Percentiles rank a stretch among this genome's conserved stretches.
Conservation (phyloP, 805 yeast species). For the Metschnikowia gruessii region DNA sequence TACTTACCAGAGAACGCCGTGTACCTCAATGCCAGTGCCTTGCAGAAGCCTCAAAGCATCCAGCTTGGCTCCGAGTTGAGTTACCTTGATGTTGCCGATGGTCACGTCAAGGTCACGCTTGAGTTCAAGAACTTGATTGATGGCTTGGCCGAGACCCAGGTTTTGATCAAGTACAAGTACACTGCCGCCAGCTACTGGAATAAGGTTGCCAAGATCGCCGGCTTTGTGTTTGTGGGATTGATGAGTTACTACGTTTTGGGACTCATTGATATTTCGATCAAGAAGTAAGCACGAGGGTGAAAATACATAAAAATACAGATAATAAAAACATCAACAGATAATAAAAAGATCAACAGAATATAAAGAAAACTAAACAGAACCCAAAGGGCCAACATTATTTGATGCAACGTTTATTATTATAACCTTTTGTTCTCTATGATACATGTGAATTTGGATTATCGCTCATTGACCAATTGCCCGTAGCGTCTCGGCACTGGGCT, state of each 20-base stretch:
- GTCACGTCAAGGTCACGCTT: constrained; percentile 73
- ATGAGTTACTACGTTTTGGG: constrained; percentile 48
- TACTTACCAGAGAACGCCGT: constrained; percentile 87
- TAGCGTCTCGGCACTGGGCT: constrained; percentile 33
- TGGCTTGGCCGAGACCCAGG: constrained; percentile 54
- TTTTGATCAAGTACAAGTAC: constrained; percentile 63
- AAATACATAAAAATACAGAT: too few relatives aligned
- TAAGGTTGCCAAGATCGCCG: constrained; percentile 67
- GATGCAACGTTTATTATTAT: too few relatives aligned
- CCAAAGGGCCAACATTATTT: too few relatives aligned
- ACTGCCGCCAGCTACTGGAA: constrained; percentile 48
- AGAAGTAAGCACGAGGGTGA: constrained; percentile 4
- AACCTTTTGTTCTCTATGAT: too few relatives aligned
- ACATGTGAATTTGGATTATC: background rate
- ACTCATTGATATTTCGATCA: constrained; percentile 33
- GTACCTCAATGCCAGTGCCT: constrained; percentile 52
- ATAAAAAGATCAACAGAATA: too few relatives aligned
- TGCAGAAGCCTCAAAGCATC: constrained; percentile 42
- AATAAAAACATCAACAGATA: too few relatives aligned
- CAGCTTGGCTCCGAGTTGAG: constrained; percentile 43
- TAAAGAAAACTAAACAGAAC: too few relatives aligned
- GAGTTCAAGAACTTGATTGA: constrained; percentile 62
- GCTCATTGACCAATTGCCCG: constrained; percentile 1
- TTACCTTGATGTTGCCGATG: constrained; percentile 70
- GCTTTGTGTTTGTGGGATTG: constrained; percentile 59